These are phyloP conservation scores for Sporothrix dimorphospora DNA, from an alignment of 2,329 filamentous ascomycete genomes.

Conservation along the genomic window DNA sequence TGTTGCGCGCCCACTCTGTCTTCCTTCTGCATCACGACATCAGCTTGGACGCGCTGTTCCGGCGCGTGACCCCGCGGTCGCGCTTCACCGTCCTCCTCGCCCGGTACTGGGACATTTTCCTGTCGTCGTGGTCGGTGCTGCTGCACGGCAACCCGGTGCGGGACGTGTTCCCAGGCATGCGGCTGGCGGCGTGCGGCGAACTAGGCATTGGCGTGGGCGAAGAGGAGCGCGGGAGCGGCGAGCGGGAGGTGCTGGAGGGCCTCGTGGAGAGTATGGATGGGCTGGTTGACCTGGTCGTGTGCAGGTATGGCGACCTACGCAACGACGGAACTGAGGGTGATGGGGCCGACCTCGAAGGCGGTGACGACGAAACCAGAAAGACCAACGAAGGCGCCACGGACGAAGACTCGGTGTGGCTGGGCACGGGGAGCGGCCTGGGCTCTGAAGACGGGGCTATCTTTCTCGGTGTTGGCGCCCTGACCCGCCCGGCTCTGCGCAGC, in stretches of 20 bases:
- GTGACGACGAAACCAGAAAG: conserved; percentile 30
- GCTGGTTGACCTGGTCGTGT: conserved; percentile 84
- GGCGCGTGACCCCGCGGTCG: conserved; percentile 59
- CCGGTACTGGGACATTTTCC: conserved; percentile 76
- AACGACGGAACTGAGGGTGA: conserved; percentile 35
- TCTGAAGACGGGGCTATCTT: conserved; percentile 86
- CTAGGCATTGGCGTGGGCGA: conserved; percentile 93
- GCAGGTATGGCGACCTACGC: conserved; percentile 67
- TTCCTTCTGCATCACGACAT: conserved; percentile 88
- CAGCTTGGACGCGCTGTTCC: conserved; percentile 71
- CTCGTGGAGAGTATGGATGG: conserved; percentile 79
- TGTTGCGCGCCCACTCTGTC: conserved; percentile 77
- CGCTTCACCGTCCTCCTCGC: conserved; percentile 74
- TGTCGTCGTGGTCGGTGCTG: conserved; percentile 82
- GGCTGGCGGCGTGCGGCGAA: conserved; percentile 86
- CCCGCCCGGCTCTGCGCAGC: conserved; percentile 69
- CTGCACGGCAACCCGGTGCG: conserved; percentile 86
- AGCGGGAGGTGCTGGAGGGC: conserved; percentile 91
- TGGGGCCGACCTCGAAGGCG: background rate
- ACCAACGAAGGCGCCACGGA: conserved; percentile 13
- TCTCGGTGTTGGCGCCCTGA: conserved; percentile 74
- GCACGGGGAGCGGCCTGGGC: conserved; percentile 66
- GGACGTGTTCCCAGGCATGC: conserved; percentile 79
- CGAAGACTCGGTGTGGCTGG: conserved; percentile 64
- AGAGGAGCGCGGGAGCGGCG: conserved; percentile 91